These are phyloP conservation scores for Tolypocladium capitatum DNA, from an alignment of 2,329 filamentous ascomycete species.

Conservation along the genomic window DNA sequence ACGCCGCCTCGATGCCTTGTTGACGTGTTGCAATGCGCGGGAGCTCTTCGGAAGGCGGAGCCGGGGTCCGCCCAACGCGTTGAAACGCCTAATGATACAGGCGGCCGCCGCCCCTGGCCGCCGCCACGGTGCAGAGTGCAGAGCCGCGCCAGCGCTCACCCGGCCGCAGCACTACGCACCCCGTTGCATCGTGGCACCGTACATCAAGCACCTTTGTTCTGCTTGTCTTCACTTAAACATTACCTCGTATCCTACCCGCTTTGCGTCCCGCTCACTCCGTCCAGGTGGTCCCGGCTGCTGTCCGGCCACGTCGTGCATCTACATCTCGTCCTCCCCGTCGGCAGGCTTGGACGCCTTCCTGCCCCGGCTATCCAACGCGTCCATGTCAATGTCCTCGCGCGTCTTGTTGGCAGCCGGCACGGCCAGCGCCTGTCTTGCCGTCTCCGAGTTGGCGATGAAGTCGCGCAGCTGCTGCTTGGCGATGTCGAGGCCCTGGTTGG, in stretches of 20 bases:
- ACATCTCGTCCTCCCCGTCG: slow-evolving; percentile 47
- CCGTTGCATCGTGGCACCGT: too few species aligned
- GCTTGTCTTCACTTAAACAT: slow-evolving; percentile 2
- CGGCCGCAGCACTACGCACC: too few species aligned
- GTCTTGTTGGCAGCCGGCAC: slow-evolving; percentile 43
- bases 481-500: slow-evolving; percentile 74
- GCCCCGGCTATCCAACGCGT: slow-evolving; percentile 46
- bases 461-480: slow-evolving; percentile 84
- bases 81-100: too few species aligned
- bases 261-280: not conserved
- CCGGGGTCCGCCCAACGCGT: too few species aligned
- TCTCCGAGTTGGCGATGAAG: slow-evolving; percentile 79
- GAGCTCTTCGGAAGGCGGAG: not conserved
- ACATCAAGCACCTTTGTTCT: not conserved
- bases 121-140: too few species aligned
- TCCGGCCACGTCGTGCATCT: slow-evolving; percentile 5
- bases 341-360: slow-evolving; percentile 34
- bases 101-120: too few species aligned
- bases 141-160: too few species aligned
- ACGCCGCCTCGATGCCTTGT: slow-evolving; percentile 4
- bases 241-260: slow-evolving; percentile 8
- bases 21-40: slow-evolving; percentile 6
- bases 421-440: slow-evolving; percentile 67
- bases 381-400: slow-evolving; percentile 39
- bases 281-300: not conserved